Evolutionary conservation across 2,329 filamentous ascomycete genomes (phyloP).

Genomic region (Magnaporthiopsis incrustans): DNA sequence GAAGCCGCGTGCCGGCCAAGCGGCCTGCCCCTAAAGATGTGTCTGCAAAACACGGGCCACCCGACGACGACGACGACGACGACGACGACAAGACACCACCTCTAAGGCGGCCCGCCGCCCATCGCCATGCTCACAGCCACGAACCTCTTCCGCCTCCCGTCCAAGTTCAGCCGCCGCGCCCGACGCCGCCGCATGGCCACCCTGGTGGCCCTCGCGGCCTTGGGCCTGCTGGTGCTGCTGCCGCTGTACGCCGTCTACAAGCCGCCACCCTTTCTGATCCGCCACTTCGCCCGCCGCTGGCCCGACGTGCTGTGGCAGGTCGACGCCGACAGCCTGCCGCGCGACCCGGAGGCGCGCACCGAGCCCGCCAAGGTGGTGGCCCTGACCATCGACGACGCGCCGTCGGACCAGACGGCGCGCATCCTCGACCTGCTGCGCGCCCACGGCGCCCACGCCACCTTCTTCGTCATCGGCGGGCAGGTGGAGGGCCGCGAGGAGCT

Average conservation of each 20-base stretch:
- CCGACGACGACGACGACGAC: conserved; percentile 6
- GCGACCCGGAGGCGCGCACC: not conserved
- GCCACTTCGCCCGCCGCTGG: conserved; percentile 62
- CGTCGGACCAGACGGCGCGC: conserved; percentile 61
- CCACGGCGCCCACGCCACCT: conserved; percentile 67
- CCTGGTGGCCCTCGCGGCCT: conserved; percentile 34
- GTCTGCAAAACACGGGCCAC: no score
- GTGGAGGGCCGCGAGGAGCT: conserved; percentile 47
- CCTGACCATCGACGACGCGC: conserved; percentile 81
- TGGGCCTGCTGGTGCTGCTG: conserved; percentile 24
- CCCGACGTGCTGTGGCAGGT: conserved; percentile 75
- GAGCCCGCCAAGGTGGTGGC: conserved; percentile 60
- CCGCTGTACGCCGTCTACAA: conserved; percentile 70
- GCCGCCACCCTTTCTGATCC: conserved; percentile 64
- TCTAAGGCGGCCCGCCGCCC: not conserved
- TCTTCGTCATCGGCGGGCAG: conserved; percentile 82
- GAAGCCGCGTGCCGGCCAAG: no score
- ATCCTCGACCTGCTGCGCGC: conserved; percentile 61
- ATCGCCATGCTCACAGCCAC: conserved; percentile 20
- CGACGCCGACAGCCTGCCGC: conserved; percentile 14
- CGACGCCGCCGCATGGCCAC: conserved; percentile 52
- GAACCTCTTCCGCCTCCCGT: conserved; percentile 45
- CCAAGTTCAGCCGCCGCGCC: conserved; percentile 48
- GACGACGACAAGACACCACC: not conserved
- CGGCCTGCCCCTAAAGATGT: no score